Base-by-base conservation (phyloP, 306 rosid genomes). In the Cucurbita argyrosperma region DNA sequence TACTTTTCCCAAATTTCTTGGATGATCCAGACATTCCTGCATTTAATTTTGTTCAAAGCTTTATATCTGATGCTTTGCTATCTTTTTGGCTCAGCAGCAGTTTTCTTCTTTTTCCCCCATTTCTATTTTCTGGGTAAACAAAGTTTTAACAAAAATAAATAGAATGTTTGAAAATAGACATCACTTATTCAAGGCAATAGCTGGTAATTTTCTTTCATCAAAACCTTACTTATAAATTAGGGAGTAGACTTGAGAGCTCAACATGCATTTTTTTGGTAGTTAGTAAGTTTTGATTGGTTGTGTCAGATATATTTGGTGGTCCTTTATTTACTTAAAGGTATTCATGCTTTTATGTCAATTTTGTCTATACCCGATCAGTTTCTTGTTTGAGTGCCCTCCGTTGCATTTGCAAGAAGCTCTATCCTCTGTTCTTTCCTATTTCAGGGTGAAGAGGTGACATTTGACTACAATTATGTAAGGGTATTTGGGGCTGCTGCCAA, bases 401-500 rank as follows among this genome's bases (percentile, higher is more conserved):
- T 55, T 72, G 51, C 23, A 19, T 42, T 74, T 43, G 39, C 13
- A 13, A 46, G 14, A 74, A 39, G 56, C 43, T 43, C 15, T 21
- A 37, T 49, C 45, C 59, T 30, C 70, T 83, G 45, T 80, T 35
- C 72, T 73, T 49, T 57, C 54, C 15, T 75, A 60, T 53, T 71
- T 82, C 88, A 95, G 99, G 99, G 84, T 81, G 99, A 95, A 87
- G 99, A 95, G 84, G 90, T 95, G 90, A 95, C 99, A 35, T 95
- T 95, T 78, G 97, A 95, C 87, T 95, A 95, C 93, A 95, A 95
- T 85, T 95, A 88, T 77, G 99, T 91, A 66, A 95, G 99, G 89
- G 99, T 95, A 67, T 89, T 91, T 76, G 99, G 99, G 74, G 99
- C 99, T 64, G 99, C 99, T 81, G 99, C 99, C 62, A 91, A 91